Evolutionary conservation across 805 yeast species (phyloP), one percentile per base, ranked within the genome.

Genomic region (Cyberlindnera saturnus): DNA sequence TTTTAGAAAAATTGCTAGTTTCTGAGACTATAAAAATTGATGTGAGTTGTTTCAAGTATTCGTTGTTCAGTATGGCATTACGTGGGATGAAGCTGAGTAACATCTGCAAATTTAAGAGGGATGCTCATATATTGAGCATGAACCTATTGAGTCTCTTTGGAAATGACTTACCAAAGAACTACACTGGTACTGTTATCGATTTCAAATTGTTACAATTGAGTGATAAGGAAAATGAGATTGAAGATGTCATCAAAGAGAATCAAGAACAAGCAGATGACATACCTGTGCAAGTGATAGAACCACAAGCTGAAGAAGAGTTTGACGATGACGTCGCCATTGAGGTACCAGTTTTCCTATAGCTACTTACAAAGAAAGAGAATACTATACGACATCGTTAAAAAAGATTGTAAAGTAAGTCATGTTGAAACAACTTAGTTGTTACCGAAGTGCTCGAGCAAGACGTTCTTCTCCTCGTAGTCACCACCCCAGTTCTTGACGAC

Each of bases 401-500:
- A 36, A 17, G 28, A 14, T 32, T 31, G 40, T 43, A 54, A 43
- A 35, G 15, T 13, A n/a, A 23, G 30, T 20, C 16, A 32, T 30
- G 40, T 26, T 23, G 35, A 34, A 47, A 68, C 63, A 75, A 84
- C 81, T 74, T 86, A 89, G 70, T 85, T 85, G 71, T 85, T 86
- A 65, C 95, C 82, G 76, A 91, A 88, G 82, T 88, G 90, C 75
- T 89, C 95, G 74, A 93, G 81, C 71, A 93, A 82, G 75, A 87
- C 84, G 79, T 81, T 77, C 79, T 97, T 88, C 79, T 91, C 99
- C 68, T 82, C 91, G 65, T 98, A 85, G 76, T 89, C 96, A 70
- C 88, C 96, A 88, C 99, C 99, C 98, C 98, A 93, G 95, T 89
- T 84, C 83, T 86, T 90, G 82, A 93, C 87, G 65, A 93, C 99